These are phyloP conservation scores for Mortierella sp. DNA, from an alignment of 371 early-diverging fungal genomes.

Conservation along the genomic window DNA sequence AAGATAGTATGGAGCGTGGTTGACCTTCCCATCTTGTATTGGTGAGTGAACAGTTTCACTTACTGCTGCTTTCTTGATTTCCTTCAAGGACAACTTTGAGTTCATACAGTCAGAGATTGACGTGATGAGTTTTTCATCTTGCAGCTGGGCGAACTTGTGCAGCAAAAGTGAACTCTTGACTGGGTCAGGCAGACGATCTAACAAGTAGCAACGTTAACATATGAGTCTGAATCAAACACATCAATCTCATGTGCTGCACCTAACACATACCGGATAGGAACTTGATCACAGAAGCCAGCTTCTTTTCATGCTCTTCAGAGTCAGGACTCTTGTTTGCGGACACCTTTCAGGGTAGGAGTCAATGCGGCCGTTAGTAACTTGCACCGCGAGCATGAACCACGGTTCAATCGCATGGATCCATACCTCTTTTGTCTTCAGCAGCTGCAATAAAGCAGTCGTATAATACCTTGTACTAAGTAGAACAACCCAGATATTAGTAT, in stretches of 20 bases:
- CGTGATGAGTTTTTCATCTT: constrained; percentile 14
- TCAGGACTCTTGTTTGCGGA: neutral
- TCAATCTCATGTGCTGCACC: neutral
- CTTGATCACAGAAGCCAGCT: constrained; percentile 32
- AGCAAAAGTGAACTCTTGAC: constrained; percentile 25
- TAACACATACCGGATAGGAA: constrained; percentile 20
- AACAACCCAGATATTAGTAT: neutral
- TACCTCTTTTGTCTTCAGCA: constrained; percentile 28
- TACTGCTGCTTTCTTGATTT: constrained; percentile 52
- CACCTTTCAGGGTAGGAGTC: neutral
- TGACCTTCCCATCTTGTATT: neutral
- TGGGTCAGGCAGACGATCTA: constrained; percentile 44
- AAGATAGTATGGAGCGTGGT: neutral
- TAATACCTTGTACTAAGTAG: constrained; percentile 38
- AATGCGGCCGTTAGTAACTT: neutral
- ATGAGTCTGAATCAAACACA: neutral
- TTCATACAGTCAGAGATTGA: constrained; percentile 36
- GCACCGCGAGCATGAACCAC: neutral
- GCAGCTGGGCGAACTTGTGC: constrained; percentile 34
- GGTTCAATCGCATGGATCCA: neutral
- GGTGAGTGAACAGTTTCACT: constrained; percentile 1
- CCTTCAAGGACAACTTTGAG: constrained; percentile 56
- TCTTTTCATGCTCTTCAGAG: constrained; percentile 26
- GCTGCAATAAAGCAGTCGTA: constrained; percentile 25
- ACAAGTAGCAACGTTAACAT: neutral